Conservation (phyloP, 495 filamentous ascomycete species). For the Aspergillus leporis region DNA sequence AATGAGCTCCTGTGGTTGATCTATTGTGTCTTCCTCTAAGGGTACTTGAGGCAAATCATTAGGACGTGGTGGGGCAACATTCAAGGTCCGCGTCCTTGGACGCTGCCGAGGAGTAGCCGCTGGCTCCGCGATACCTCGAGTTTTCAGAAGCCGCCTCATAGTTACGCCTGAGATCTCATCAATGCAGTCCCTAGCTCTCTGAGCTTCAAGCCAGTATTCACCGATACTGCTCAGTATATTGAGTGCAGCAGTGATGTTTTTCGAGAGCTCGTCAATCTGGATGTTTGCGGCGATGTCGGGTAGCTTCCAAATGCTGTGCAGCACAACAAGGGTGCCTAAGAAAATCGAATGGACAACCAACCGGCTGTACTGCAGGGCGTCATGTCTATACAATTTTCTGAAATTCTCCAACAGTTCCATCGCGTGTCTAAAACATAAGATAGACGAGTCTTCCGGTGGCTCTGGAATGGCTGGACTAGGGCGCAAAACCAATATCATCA, state of each 20-base stretch:
- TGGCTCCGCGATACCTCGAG: conserved; percentile 11
- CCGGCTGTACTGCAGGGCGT: conserved; percentile 39
- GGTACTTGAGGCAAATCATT: neutral
- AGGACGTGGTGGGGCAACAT: neutral
- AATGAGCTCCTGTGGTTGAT: neutral
- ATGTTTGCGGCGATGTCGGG: conserved; percentile 33
- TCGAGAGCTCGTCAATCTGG: conserved; percentile 40
- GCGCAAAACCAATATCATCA: conserved; percentile 43
- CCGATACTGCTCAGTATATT: conserved; percentile 49
- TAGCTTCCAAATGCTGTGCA: conserved; percentile 43
- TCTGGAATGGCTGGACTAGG: conserved; percentile 45
- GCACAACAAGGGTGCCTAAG: conserved; percentile 41
- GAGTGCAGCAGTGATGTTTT: conserved; percentile 36
- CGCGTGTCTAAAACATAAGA: conserved; percentile 39
- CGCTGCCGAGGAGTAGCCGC: conserved; percentile 12
- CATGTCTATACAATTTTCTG: conserved; percentile 36
- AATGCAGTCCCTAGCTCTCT: conserved; percentile 43
- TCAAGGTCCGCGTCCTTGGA: neutral
- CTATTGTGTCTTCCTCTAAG: neutral
- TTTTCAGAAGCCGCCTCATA: conserved; percentile 37
- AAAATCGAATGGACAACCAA: conserved; percentile 45
- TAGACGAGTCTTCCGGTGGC: conserved; percentile 35
- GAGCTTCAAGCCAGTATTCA: conserved; percentile 48
- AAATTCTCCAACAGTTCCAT: conserved; percentile 34
- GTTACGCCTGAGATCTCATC: conserved; percentile 41